Conservation (phyloP, 73 alveolate genomes). For the Tetrahymena malaccensis region DNA sequence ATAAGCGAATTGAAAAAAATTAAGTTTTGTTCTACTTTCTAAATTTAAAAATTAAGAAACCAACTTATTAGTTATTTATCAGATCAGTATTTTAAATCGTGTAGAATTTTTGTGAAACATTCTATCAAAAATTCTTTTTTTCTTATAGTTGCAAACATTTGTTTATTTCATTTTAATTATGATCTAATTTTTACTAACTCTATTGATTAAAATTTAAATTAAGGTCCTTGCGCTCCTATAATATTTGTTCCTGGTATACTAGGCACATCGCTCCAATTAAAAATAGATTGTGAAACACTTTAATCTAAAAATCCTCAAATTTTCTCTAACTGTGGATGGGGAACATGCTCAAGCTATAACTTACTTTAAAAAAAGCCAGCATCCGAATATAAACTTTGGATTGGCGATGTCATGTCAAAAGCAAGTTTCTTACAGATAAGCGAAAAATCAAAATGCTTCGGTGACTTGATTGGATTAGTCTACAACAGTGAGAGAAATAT, state of each 20-base stretch:
- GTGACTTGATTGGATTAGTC: constrained; percentile 11
- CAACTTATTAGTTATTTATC: background rate
- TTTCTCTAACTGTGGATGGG: constrained; percentile 30
- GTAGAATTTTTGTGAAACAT: background rate
- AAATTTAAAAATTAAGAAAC: background rate
- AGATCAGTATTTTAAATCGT: background rate
- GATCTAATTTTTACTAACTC: background rate
- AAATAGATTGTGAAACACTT: constrained; percentile 27
- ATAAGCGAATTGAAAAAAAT: background rate
- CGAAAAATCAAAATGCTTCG: constrained; percentile 11
- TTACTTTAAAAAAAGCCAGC: constrained; percentile 7
- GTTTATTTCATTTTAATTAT: background rate
- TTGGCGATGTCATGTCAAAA: background rate
- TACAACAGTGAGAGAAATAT: background rate
- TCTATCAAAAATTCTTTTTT: background rate
- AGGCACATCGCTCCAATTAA: constrained; percentile 20
- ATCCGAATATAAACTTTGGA: constrained; percentile 19
- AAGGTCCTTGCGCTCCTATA: constrained; percentile 41
- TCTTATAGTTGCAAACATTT: background rate
- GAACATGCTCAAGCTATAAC: constrained; percentile 5
- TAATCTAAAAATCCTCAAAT: constrained; percentile 6
- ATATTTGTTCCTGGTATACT: constrained; percentile 19
- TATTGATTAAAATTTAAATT: background rate
- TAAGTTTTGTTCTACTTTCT: background rate
- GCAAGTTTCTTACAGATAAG: background rate